A percentile compares a stretch with the other conserved stretches of the same genome.
Conservation (phyloP, 2,329 filamentous ascomycete species). For the Gyromitra esculenta region DNA sequence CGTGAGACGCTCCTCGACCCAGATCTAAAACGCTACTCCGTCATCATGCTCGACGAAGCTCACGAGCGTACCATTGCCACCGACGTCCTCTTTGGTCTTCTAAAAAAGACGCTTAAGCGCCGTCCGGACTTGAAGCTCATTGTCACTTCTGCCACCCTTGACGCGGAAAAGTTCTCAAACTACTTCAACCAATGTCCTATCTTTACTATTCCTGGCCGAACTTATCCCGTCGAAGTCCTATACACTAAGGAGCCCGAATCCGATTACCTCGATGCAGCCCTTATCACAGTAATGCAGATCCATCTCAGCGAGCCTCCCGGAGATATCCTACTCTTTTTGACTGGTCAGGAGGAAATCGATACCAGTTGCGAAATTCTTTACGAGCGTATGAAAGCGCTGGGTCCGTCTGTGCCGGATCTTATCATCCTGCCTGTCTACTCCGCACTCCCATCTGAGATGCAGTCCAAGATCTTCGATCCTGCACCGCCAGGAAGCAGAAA, state of each 20-base stretch:
- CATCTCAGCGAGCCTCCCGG: conserved; percentile 90
- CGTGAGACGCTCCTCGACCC: conserved; percentile 93
- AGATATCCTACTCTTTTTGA: conserved; percentile 96
- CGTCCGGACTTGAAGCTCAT: conserved; percentile 92
- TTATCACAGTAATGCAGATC: conserved; percentile 99
- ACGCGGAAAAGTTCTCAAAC: conserved; percentile 95
- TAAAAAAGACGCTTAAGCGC: conserved; percentile 87
- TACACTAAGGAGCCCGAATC: conserved; percentile 95
- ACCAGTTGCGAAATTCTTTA: conserved; percentile 90
- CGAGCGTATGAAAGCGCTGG: conserved; percentile 95
- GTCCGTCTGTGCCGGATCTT: conserved; percentile 87
- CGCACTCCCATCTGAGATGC: conserved; percentile 89
- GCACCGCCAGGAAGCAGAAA: conserved; percentile 86
- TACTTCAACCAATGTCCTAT: conserved; percentile 98
- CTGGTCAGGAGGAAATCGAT: conserved; percentile 97
- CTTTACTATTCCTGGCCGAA: conserved; percentile 93
- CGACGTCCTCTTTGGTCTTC: conserved; percentile 89
- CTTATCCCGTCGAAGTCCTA: conserved; percentile 93
- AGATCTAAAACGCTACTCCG: conserved; percentile 86
- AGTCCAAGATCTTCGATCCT: conserved; percentile 92
- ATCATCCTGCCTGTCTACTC: conserved; percentile 97
- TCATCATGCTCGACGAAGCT: conserved; percentile 97
- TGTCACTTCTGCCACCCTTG: conserved; percentile 93
- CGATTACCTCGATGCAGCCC: conserved; percentile 90
- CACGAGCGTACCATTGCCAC: conserved; percentile 97